Evolutionary conservation across 345 rosid genomes (phyloP).

Genomic region (Pistacia atlantica): DNA sequence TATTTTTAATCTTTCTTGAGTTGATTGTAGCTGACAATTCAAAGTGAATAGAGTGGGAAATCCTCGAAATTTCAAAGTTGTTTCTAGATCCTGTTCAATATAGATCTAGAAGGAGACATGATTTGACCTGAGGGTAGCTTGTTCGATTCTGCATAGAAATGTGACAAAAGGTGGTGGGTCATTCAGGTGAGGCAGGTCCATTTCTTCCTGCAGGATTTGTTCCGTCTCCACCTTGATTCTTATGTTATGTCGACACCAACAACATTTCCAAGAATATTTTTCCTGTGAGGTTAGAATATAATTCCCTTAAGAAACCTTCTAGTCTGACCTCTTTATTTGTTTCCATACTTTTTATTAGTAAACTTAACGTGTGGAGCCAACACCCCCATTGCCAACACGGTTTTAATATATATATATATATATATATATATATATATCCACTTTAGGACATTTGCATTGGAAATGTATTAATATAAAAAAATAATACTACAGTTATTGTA

Average conservation of each 20-base stretch:
- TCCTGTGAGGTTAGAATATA: neutral
- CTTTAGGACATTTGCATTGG: no score
- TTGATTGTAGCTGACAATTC: neutral
- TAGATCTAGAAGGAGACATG: neutral
- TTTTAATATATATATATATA: neutral
- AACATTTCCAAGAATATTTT: neutral
- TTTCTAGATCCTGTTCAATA: neutral
- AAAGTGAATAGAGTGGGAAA: neutral
- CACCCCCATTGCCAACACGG: neutral
- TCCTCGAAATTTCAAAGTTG: no score
- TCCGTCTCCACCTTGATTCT: neutral
- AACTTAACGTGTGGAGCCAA: slow-evolving; percentile 1
- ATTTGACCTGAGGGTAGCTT: neutral
- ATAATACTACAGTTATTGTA: no score
- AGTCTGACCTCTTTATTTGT: neutral
- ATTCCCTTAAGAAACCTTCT: slow-evolving; percentile 3
- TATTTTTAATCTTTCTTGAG: neutral
- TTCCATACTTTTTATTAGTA: neutral
- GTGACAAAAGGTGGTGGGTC: slow-evolving; percentile 2
- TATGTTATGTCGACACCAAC: slow-evolving; percentile 5
- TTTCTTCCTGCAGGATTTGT: neutral
- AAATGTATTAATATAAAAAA: no score
- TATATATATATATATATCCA: no score
- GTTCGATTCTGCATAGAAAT: neutral
- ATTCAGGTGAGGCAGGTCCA: neutral